Evolutionary conservation across 78 protist genomes (phyloP), one percentile per base, ranked within the genome.

Genomic region (Capsaspora owczarzaki): DNA sequence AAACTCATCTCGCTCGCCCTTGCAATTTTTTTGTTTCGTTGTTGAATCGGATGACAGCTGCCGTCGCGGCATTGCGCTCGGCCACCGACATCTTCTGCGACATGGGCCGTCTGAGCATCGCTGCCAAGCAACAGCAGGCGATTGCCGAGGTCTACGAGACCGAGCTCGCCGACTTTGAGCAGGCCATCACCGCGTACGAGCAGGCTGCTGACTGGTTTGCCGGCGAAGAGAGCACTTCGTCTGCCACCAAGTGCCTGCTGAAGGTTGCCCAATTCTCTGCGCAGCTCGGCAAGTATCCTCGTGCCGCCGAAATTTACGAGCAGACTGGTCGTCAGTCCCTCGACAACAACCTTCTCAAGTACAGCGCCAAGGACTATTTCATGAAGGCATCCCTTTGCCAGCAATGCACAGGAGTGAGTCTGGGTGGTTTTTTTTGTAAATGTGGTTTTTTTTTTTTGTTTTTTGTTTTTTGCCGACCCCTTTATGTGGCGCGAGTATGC

Each of bases 351-450:
- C 78, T 87, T 49, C 82, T 87, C 61, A 82, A 79, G 83, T 87
- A 53, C 71, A 6, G 66, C 46, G 93, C 81, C 79, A 86, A 89
- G 82, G 90, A 86, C 43, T 80, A 88, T 78, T 35, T 84, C 68
- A 35, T 83, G 68, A 60, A 60, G 37, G 89, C 93, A 8, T 69
- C 40, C 20, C 0, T 86, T 14, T 88, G 90, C 88, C 85, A 46
- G 29, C 61, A 82, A 16, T 69, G 79, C 29, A 29, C 2, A 4
- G 75, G 74, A 33, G 84, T 76, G 42, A 2, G 80, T 51, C 74
- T 49, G 35, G 35, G 43, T 80, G 22, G 33, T 27, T 38, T 75
- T 35, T 49, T 46, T 20, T 60, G 69, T 61, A 2, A 46, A 31
- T 29, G 51, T 66, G 5, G 40, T 61, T 25, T 22, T 20, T 61